Percentiles rank a stretch among this genome's conserved stretches.
phyloP scores from a whole-genome alignment of 768 basidiomycete species.

The Russula brevipes region DNA sequence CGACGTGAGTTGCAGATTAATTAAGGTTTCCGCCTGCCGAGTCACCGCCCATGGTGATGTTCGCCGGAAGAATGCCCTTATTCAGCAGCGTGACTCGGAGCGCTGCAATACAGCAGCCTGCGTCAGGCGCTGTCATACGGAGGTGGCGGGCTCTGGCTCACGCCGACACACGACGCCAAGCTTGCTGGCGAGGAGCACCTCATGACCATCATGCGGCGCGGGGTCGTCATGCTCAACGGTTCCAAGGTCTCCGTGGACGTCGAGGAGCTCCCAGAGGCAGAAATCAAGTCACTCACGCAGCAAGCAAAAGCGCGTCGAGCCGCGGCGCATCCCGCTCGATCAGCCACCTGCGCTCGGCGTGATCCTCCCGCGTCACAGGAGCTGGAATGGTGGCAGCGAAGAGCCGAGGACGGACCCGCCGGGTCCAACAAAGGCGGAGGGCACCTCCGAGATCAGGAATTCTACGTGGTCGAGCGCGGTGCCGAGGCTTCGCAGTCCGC shows the following conservation, averaged over 20 bases:
- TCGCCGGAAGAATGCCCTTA: too few species aligned
- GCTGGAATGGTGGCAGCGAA: conserved; percentile 46
- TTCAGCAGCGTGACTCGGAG: too few species aligned
- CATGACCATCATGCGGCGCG: conserved; percentile 70
- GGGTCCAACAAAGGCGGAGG: conserved; percentile 12
- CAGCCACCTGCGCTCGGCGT: conserved; percentile 79
- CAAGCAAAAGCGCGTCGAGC: conserved; percentile 83
- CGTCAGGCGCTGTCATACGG: conserved; percentile 75
- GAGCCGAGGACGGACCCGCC: conserved; percentile 21
- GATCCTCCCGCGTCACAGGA: conserved; percentile 61
- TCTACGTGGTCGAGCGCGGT: too few species aligned
- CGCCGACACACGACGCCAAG: conserved; percentile 77
- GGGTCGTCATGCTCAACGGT: conserved; percentile 85
- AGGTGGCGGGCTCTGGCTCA: conserved; percentile 93
- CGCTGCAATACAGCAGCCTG: too few species aligned
- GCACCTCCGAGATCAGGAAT: too few species aligned
- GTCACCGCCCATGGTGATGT: too few species aligned
- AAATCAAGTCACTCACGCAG: conserved; percentile 78
- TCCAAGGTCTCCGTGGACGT: conserved; percentile 77
- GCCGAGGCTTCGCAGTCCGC: too few species aligned
- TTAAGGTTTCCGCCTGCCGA: too few species aligned
- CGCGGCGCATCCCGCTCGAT: conserved; percentile 83
- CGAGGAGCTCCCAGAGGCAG: conserved; percentile 81
- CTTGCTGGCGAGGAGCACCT: conserved; percentile 74
- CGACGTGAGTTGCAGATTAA: too few species aligned